These are phyloP conservation scores for Penicillium brasilianum DNA, from an alignment of 2,329 filamentous ascomycete genomes.

Conservation along the genomic window DNA sequence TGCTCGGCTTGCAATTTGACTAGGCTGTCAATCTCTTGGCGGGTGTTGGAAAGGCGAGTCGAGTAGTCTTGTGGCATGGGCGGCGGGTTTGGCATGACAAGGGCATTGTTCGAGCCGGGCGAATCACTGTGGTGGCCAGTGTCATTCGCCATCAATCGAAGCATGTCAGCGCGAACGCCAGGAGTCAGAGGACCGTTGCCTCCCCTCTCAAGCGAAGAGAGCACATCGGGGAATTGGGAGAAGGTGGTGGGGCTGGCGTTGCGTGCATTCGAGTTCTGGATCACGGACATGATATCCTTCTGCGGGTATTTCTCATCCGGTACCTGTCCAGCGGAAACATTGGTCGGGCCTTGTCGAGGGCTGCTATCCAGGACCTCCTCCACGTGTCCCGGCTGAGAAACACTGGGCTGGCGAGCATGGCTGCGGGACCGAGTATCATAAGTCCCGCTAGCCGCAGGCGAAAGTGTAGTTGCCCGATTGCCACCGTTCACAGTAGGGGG, in stretches of 20 bases:
- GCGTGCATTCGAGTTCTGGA: conserved; percentile 53
- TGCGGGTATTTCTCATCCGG: conserved; percentile 37
- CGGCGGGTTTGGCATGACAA: conserved; percentile 61
- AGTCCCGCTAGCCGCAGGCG: conserved; percentile 40
- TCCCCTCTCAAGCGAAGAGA: conserved; percentile 51
- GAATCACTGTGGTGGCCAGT: conserved; percentile 49
- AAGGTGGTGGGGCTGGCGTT: conserved; percentile 46
- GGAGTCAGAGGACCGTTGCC: conserved; percentile 51
- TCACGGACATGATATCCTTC: conserved; percentile 56
- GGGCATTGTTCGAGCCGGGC: conserved; percentile 58
- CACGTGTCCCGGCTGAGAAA: conserved; percentile 42
- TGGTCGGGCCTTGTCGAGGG: conserved; percentile 33
- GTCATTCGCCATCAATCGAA: conserved; percentile 54
- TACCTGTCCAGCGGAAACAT: conserved; percentile 29
- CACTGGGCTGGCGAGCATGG: conserved; percentile 39
- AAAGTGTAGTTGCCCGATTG: conserved; percentile 43
- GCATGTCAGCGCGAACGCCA: conserved; percentile 54
- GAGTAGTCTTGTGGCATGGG: conserved; percentile 57
- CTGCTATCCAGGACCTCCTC: conserved; percentile 53
- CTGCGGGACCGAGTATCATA: conserved; percentile 39
- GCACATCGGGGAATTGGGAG: conserved; percentile 51
- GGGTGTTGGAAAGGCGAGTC: conserved; percentile 64
- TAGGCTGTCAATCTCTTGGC: conserved; percentile 77
- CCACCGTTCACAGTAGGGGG: conserved; percentile 39
- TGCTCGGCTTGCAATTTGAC: conserved; percentile 80